Percentiles rank a stretch among this genome's conserved stretches.
Evolutionary conservation across 2,329 filamentous ascomycete genomes (phyloP).

Genomic region (Xylariomycetidae sp.): DNA sequence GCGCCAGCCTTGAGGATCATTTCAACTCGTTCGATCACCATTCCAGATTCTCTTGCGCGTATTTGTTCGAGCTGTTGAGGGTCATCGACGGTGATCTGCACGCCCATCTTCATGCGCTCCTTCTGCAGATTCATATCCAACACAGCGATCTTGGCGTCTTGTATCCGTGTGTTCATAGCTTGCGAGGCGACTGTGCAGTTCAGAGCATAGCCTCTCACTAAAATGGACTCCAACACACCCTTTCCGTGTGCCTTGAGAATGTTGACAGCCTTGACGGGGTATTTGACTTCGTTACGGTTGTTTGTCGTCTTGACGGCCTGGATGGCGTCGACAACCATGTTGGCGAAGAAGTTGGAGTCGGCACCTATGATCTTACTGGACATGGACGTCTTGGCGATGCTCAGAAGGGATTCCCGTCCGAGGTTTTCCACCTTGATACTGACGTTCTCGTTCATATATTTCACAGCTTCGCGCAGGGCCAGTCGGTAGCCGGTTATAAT

Average conservation of each 20-base stretch:
- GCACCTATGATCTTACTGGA: slow-evolving; percentile 97
- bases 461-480: slow-evolving; percentile 90
- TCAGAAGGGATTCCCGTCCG: slow-evolving; percentile 84
- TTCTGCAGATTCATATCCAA: slow-evolving; percentile 98
- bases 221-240: slow-evolving; percentile 77
- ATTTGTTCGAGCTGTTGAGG: slow-evolving; percentile 98
- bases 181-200: slow-evolving; percentile 99
- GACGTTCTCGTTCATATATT: slow-evolving; percentile 98
- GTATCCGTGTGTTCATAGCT: slow-evolving; percentile 90
- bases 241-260: slow-evolving; percentile 98
- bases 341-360: slow-evolving; percentile 93
- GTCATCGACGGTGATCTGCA: slow-evolving; percentile 97
- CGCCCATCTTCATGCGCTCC: slow-evolving; percentile 97
- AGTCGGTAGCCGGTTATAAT: slow-evolving; percentile 98
- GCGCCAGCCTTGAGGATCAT: slow-evolving; percentile 97
- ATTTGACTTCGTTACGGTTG: slow-evolving; percentile 86
- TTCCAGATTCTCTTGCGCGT: slow-evolving; percentile 83
- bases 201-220: slow-evolving; percentile 94
- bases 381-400: slow-evolving; percentile 98
- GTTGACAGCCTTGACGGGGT: slow-evolving; percentile 98
- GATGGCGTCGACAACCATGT: slow-evolving; percentile 97
- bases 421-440: slow-evolving; percentile 92
- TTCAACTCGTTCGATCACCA: slow-evolving; percentile 89
- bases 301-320: slow-evolving; percentile 90
- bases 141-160: slow-evolving; percentile 93